Percentiles rank a stretch among this genome's conserved stretches.
Conservation (phyloP, 345 rosid genomes). For the Firmiana major region DNA sequence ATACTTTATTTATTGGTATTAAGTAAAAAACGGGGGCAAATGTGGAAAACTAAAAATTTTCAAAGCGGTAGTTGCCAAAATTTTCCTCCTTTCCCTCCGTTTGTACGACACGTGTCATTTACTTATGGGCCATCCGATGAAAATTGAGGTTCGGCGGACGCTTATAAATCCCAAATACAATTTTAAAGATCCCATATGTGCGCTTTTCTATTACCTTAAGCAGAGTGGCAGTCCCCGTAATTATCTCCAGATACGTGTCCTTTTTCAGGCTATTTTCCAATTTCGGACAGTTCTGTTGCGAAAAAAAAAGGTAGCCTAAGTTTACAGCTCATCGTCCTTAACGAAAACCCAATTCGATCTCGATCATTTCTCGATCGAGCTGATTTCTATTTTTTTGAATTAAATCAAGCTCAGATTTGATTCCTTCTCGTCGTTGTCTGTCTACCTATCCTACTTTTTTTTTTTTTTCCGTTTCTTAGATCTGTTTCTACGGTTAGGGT, state of each 20-base stretch:
- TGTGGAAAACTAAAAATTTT: background rate
- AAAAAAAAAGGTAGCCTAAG: constrained; percentile 22
- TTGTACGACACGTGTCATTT: background rate
- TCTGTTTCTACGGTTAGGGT: constrained; percentile 33
- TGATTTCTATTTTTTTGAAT: constrained; percentile 15
- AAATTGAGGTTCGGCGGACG: background rate
- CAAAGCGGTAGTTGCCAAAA: background rate
- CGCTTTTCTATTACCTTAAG: background rate
- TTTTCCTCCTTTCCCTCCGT: background rate
- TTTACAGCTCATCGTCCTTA: constrained; percentile 25
- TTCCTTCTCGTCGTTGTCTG: background rate
- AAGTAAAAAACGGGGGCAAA: no score
- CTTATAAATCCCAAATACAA: background rate
- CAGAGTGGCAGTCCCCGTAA: constrained; percentile 28
- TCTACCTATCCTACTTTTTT: constrained; percentile 17
- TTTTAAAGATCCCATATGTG: background rate
- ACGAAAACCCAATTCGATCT: constrained; percentile 13
- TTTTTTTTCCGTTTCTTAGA: background rate
- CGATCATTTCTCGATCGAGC: constrained; percentile 13
- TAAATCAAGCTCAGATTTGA: background rate
- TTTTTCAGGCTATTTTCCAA: constrained; percentile 3
- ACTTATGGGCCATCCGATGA: background rate
- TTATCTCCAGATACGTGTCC: constrained; percentile 25
- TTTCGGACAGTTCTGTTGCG: background rate
- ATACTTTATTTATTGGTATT: no score